Evolutionary conservation across 768 basidiomycete genomes (phyloP).

Genomic region (Peribolospora baueri): DNA sequence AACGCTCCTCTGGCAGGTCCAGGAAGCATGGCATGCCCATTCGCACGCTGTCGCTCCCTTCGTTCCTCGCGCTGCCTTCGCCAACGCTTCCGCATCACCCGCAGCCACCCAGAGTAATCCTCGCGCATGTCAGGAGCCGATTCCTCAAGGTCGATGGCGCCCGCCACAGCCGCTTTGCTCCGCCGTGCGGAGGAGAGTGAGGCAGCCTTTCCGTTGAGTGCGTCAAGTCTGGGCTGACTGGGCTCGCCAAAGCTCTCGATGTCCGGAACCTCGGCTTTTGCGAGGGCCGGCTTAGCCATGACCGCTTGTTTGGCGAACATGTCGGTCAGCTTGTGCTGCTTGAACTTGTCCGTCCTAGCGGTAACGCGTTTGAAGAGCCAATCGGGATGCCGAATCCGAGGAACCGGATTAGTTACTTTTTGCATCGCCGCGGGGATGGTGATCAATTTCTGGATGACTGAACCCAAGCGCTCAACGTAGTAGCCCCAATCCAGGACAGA

Average conservation of each 20-base stretch:
- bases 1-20: conserved; percentile 43
- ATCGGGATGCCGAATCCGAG: conserved; percentile 84
- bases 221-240: conserved; percentile 7
- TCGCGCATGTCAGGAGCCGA: conserved; percentile 35
- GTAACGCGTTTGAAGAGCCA: conserved; percentile 84
- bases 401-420: conserved; percentile 85
- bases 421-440: conserved; percentile 98
- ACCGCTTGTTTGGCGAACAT: conserved; percentile 38
- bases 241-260: conserved; percentile 35
- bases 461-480: conserved; percentile 90
- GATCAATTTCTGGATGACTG: conserved; percentile 94
- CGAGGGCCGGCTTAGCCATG: conserved; percentile 15
- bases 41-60: conserved; percentile 10
- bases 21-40: conserved; percentile 29
- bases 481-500: conserved; percentile 94
- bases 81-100: conserved; percentile 56
- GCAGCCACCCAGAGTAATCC: conserved; percentile 55
- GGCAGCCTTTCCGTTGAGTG: no score
- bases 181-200: no score
- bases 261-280: conserved; percentile 23
- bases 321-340: conserved; percentile 89
- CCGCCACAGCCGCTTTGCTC: background rate
- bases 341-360: conserved; percentile 79
- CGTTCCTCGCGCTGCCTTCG: conserved; percentile 31
- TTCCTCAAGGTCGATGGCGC: background rate